Conservation (phyloP, 2,329 filamentous ascomycete species). For the Hypoxylon sp. region DNA sequence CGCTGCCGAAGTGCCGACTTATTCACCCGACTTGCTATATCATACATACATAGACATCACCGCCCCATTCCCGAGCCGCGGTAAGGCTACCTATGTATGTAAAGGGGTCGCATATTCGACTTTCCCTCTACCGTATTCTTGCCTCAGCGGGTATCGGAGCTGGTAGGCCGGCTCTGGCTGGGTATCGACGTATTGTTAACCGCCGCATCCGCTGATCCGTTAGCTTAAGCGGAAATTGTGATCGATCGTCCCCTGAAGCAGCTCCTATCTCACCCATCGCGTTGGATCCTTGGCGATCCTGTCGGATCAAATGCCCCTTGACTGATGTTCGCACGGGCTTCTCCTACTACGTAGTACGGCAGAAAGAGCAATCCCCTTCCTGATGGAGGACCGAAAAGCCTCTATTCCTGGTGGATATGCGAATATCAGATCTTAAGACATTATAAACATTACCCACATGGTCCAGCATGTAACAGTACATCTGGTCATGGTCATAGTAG, state of each 20-base stretch:
- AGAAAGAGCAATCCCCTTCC: conserved; percentile 9
- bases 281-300: conserved; percentile 18
- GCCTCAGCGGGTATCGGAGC: conserved; percentile 18
- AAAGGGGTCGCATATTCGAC: too few species aligned
- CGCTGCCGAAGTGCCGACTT: conserved; percentile 24
- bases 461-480: conserved; percentile 3
- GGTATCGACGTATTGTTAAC: conserved; percentile 1
- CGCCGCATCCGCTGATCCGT: conserved; percentile 7
- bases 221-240: conserved; percentile 29
- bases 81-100: conserved; percentile 14
- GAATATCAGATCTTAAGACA: conserved; percentile 25
- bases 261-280: conserved; percentile 11
- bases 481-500: too few species aligned
- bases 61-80: conserved; percentile 21
- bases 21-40: too few species aligned
- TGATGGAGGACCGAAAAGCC: conserved; percentile 20
- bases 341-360: too few species aligned
- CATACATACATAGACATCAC: conserved; percentile 4
- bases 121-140: conserved; percentile 8
- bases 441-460: conserved; percentile 12
- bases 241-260: conserved; percentile 21
- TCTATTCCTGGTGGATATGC: conserved; percentile 10
- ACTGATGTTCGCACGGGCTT: conserved; percentile 13
- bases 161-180: conserved; percentile 10
- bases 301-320: conserved; percentile 19